Base-by-base conservation (phyloP, 129 eudicot genomes). In the Erigeron canadensis region DNA sequence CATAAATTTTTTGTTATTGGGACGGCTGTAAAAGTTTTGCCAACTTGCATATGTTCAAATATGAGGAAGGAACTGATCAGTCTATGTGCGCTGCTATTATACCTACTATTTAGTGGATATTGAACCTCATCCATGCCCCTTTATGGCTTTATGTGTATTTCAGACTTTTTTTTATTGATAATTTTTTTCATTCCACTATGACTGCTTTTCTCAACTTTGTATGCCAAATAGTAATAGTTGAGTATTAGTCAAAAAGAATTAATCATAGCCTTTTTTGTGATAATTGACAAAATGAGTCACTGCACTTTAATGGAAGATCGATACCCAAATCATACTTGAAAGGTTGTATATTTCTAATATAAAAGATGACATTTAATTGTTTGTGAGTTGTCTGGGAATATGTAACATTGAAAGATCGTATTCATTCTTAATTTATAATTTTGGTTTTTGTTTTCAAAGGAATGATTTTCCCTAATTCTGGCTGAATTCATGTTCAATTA, bases 51-150 rank as follows among this genome's bases (percentile, higher is more conserved):
- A 12, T 43, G 19, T 3, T 28, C 34, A 28, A 28, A 28, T 28
- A 28, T 28, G 71, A n/a, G 55, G 38, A 66, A 12, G 42, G 42
- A 67, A 65, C 38, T 41, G 53, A 43, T 43, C 46, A 18, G 42
- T 42, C 39, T 18, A 65, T 41, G n/a, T 42, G 54, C 10, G 42
- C 70, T 42, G 17, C 16, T 65, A 40, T 41, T 16, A 39, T 10
- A 7, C 69, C 69, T 46, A 8, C 62, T 15, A 22, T 73, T 51
- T 59, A 34, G 6, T 43, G 37, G 16, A 48, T 63, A 43, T 63
- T 74, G 41, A 51, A n/a, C 28, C 59, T 16, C 45, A 59, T 9
- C 55, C 67, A 72, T 58, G 23, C 68, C 37, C 59, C 3, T 72
- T 61, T 58, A 42, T 22, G 16, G 46, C 3, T 72, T 61, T 58